Evolutionary conservation across 2,329 filamentous ascomycete genomes (phyloP).

Genomic region (Didymella sp.): DNA sequence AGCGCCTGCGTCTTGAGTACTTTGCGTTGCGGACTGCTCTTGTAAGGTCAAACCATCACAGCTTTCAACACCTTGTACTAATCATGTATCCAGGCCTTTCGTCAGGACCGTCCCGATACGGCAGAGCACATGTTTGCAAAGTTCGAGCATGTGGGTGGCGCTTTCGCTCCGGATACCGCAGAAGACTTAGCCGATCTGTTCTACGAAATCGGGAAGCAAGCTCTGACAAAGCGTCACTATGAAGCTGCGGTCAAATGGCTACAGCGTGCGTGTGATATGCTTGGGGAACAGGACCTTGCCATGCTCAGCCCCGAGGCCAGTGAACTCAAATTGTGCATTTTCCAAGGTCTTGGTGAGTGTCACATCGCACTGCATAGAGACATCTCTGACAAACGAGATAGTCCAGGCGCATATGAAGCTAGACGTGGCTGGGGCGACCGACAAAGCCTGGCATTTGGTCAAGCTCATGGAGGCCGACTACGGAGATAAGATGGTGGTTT

Average conservation of each 20-base stretch:
- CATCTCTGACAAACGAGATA: constrained; percentile 41
- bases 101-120: constrained; percentile 73
- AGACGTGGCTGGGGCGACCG: constrained; percentile 53
- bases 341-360: constrained; percentile 60
- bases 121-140: constrained; percentile 80
- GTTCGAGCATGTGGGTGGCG: constrained; percentile 49
- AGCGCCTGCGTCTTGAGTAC: constrained; percentile 65
- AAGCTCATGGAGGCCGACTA: constrained; percentile 68
- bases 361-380: no score
- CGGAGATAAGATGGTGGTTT: constrained; percentile 69
- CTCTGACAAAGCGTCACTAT: constrained; percentile 62
- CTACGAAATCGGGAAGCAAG: constrained; percentile 73
- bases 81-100: constrained; percentile 67
- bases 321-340: constrained; percentile 70
- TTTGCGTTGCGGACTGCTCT: constrained; percentile 69
- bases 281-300: constrained; percentile 64
- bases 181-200: constrained; percentile 72
- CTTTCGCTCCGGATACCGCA: constrained; percentile 58
- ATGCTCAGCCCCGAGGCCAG: constrained; percentile 64
- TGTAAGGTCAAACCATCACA: constrained; percentile 55
- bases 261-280: constrained; percentile 67
- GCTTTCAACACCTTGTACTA: neutral
- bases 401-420: constrained; percentile 63
- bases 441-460: constrained; percentile 65
- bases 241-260: constrained; percentile 74